Conservation (phyloP, 2,329 filamentous ascomycete species). For the Periconia sp. region DNA sequence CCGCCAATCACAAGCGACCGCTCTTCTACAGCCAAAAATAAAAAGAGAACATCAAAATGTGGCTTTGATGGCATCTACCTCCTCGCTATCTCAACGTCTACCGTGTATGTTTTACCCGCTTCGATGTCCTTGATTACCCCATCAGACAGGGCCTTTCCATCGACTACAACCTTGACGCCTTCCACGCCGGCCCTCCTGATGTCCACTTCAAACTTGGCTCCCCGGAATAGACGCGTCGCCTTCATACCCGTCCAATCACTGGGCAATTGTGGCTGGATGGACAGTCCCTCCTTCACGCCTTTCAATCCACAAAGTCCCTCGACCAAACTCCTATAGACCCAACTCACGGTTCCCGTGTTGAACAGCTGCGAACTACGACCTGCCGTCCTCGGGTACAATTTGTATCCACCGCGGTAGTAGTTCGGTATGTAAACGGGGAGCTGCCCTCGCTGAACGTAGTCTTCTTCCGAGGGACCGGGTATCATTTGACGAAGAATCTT, state of each 20-base stretch:
- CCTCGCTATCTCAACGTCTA: constrained; percentile 45
- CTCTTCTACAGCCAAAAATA: background rate
- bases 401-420: constrained; percentile 59
- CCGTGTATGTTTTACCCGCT: constrained; percentile 48
- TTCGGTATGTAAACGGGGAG: constrained; percentile 61
- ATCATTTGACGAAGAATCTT: constrained; percentile 56
- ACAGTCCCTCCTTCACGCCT: constrained; percentile 52
- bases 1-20: background rate
- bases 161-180: constrained; percentile 45
- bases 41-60: no score
- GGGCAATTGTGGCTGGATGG: constrained; percentile 55
- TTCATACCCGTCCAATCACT: constrained; percentile 53
- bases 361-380: constrained; percentile 60
- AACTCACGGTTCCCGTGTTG: constrained; percentile 61
- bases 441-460: constrained; percentile 57
- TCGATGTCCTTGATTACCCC: constrained; percentile 47
- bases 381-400: constrained; percentile 52
- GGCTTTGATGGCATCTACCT: background rate
- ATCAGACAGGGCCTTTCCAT: constrained; percentile 44
- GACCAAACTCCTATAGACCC: constrained; percentile 59
- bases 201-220: constrained; percentile 52
- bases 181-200: constrained; percentile 48
- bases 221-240: constrained; percentile 54
- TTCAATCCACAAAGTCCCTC: constrained; percentile 58
- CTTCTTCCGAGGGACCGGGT: constrained; percentile 54